Evolutionary conservation across 805 yeast genomes (phyloP).

Genomic region (Zygosaccharomyces bailii): DNA sequence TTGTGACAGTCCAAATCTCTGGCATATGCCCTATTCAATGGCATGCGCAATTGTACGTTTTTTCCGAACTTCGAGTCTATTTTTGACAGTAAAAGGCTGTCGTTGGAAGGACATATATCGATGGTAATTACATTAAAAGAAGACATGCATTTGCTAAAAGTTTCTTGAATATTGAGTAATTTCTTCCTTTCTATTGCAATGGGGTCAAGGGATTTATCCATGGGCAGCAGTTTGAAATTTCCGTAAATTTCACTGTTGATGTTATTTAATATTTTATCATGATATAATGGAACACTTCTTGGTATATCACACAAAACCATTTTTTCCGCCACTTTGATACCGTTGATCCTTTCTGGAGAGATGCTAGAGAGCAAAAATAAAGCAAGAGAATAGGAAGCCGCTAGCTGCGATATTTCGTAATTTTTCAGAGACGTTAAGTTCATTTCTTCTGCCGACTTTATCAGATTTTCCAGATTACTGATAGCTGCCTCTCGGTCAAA

Average conservation of each 20-base stretch:
- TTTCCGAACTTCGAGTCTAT: conserved; percentile 31
- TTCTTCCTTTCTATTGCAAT: conserved; percentile 4
- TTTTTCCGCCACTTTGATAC: conserved; percentile 8
- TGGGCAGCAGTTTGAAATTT: conserved; percentile 12
- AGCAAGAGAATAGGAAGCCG: conserved; percentile 25
- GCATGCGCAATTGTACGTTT: conserved; percentile 55
- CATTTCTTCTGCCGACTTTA: conserved; percentile 16
- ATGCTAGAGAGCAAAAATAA: conserved; percentile 24
- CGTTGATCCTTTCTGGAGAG: neutral
- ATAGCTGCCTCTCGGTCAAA: conserved; percentile 28
- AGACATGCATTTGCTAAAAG: conserved; percentile 6
- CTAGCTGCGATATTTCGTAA: conserved; percentile 18
- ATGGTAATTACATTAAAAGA: conserved; percentile 46
- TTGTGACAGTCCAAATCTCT: conserved; percentile 43
- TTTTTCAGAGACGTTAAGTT: conserved; percentile 17
- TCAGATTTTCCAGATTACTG: conserved; percentile 19
- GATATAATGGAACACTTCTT: conserved; percentile 23
- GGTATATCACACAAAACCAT: conserved; percentile 23
- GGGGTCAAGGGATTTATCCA: conserved; percentile 5
- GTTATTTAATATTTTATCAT: conserved; percentile 21
- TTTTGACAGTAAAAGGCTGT: conserved; percentile 55
- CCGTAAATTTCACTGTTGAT: conserved; percentile 21
- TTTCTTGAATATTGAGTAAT: conserved; percentile 10
- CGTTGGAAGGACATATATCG: conserved; percentile 55
- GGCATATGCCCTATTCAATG: conserved; percentile 49